Evolutionary conservation across 768 basidiomycete species (phyloP), one percentile per base, ranked within the genome.

Genomic region (Psilocybe sp.): DNA sequence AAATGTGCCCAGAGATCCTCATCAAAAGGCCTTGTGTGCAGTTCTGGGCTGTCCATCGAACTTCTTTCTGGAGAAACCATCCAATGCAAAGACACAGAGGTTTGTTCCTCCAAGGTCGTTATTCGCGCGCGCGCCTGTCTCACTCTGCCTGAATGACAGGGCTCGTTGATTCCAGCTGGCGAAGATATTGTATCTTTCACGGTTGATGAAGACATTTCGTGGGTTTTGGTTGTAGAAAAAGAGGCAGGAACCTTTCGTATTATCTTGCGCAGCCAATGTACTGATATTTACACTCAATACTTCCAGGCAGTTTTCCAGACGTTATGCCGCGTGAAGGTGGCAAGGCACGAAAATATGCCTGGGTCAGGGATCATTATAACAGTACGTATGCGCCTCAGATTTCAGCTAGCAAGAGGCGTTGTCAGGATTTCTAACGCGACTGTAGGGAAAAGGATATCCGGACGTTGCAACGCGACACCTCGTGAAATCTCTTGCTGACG

Each of bases 401-500:
- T 33, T 13, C 34, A 28, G 14, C 39, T 20, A 31, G 14, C 44
- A 9, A 47, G 8, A 28, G 18, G 20, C 19, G 31, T 34, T 40
- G 23, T 10, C 20, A 32, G 16, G 16, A 20, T 38, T 31, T 28
- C 14, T 35, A 28, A 28, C 45, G 31, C 13, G 34, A 28, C 12
- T 46, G 9, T 57, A 97, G 94, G 97, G 97, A 0, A 98, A 97
- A 64, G 97, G 97, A 2, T 98, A 96, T 67, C 97, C 97, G 0
- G 97, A 99, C 62, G 68, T 97, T 4, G 87, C 93, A 2, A 96
- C 97, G 0, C 79, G 93, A 6, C 85, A 95, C 55, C 76, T 98
- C 6, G 80, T 95, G 40, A 82, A 83, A 50, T 81, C 78, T 0
- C 73, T 98, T 2, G 78, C 87, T 1, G 77, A 84, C 35, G 77